These are phyloP conservation scores for Xanthoconium stramineum DNA, from an alignment of 768 basidiomycete species.

Conservation along the genomic window DNA sequence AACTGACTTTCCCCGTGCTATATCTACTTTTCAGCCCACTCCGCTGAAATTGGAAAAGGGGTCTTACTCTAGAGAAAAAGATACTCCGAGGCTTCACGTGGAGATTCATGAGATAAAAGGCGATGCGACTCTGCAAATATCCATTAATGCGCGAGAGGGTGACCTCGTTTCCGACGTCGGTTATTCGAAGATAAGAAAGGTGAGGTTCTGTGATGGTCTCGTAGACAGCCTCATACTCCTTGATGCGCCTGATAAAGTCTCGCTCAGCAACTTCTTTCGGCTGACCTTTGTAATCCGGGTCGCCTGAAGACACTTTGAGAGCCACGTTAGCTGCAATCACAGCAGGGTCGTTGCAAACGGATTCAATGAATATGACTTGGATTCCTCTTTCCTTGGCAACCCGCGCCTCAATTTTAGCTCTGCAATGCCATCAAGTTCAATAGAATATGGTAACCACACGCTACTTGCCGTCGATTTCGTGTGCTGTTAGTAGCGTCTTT, in stretches of 20 bases:
- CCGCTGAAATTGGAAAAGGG: neutral
- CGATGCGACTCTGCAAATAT: constrained; percentile 94
- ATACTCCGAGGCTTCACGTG: constrained; percentile 96
- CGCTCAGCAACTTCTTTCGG: constrained; percentile 79
- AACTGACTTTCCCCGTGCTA: constrained; percentile 98
- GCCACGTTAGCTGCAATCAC: constrained; percentile 96
- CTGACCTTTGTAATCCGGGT: constrained; percentile 95
- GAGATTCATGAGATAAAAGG: constrained; percentile 97
- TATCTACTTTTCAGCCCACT: constrained; percentile 2
- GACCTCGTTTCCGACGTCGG: constrained; percentile 90
- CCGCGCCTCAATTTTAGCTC: constrained; percentile 80
- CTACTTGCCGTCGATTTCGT: constrained; percentile 59
- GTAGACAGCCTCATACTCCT: constrained; percentile 92
- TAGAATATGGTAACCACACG: neutral
- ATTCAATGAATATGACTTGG: constrained; percentile 90
- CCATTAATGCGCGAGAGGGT: constrained; percentile 85
- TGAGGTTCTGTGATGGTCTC: constrained; percentile 92
- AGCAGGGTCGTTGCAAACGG: constrained; percentile 88
- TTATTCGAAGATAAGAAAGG: constrained; percentile 86
- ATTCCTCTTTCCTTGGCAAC: constrained; percentile 86
- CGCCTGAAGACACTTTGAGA: constrained; percentile 92
- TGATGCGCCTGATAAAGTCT: constrained; percentile 90
- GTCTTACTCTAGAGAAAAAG: constrained; percentile 87
- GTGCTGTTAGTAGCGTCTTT: constrained; percentile 97
- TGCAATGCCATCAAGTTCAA: constrained; percentile 27